Percentiles rank a stretch among this genome's conserved stretches.
These are phyloP conservation scores for Chionographis japonica DNA, from an alignment of 106 monocot species.

Conservation along the genomic window DNA sequence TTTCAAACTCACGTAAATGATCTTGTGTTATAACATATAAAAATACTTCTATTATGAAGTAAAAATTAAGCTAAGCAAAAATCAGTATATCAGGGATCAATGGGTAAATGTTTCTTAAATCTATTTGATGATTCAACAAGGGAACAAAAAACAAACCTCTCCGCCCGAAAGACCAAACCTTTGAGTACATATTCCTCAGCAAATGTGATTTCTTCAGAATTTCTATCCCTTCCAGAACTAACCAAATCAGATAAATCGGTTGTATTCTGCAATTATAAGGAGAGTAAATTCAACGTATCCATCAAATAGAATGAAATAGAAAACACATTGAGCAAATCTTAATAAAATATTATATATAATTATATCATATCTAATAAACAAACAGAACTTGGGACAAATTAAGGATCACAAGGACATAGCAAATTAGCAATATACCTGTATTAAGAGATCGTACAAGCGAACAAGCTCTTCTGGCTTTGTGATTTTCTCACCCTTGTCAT, in stretches of 20 bases:
- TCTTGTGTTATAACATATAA: too few relatives aligned
- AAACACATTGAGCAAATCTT: too few relatives aligned
- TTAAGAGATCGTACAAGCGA: constrained; percentile 90
- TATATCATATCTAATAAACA: too few relatives aligned
- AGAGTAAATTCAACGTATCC: not conserved
- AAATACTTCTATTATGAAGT: too few relatives aligned
- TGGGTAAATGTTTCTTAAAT: not conserved
- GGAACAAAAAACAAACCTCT: constrained; percentile 51
- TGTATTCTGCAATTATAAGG: constrained; percentile 58
- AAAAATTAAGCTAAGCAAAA: not conserved
- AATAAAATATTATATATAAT: too few relatives aligned
- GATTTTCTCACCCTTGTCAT: constrained; percentile 76
- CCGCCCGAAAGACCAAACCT: constrained; percentile 71
- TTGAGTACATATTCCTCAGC: constrained; percentile 70
- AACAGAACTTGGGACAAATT: not conserved
- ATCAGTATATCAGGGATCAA: not conserved
- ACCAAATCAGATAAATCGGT: constrained; percentile 91
- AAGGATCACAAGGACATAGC: too few relatives aligned
- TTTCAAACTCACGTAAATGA: too few relatives aligned
- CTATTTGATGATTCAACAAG: not conserved
- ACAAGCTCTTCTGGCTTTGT: constrained; percentile 98
- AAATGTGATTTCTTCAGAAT: constrained; percentile 69
- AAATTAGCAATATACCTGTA: constrained; percentile 55
- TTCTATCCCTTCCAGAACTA: constrained; percentile 88
- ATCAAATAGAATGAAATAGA: too few relatives aligned